A percentile compares a stretch with the other conserved stretches of the same genome.
Conservation (phyloP, 1,139 yeast species). For the Torulaspora globosa region DNA sequence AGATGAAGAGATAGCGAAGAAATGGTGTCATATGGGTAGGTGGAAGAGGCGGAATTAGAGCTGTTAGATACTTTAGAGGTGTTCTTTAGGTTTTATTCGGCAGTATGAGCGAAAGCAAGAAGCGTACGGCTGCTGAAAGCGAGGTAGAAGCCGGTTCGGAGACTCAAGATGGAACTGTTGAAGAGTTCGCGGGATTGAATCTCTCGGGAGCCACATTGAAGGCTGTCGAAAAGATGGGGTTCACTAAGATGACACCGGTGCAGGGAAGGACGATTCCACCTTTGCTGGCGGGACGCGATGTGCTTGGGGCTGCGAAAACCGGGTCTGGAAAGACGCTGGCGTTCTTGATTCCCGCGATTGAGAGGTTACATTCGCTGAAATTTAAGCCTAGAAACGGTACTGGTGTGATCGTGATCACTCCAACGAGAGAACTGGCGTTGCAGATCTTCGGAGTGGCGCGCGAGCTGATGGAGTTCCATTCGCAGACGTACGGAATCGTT, state of each 20-base stretch:
- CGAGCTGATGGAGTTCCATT: slow-evolving; percentile 79
- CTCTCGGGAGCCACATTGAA: slow-evolving; percentile 75
- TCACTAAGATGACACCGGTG: slow-evolving; percentile 83
- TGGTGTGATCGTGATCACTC: slow-evolving; percentile 81
- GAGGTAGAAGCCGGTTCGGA: slow-evolving; percentile 3
- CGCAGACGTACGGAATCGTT: slow-evolving; percentile 92
- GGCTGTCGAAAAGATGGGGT: slow-evolving; percentile 84
- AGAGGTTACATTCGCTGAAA: slow-evolving; percentile 77
- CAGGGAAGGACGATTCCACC: slow-evolving; percentile 96
- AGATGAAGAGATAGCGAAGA: slow-evolving; percentile 13
- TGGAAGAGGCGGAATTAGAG: background rate
- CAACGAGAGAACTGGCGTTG: slow-evolving; percentile 88
- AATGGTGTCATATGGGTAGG: background rate
- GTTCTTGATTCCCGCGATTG: slow-evolving; percentile 90
- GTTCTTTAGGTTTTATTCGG: background rate
- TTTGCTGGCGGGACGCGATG: slow-evolving; percentile 89
- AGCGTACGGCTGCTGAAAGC: slow-evolving; percentile 11
- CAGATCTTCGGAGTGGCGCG: slow-evolving; percentile 97
- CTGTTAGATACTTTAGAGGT: background rate
- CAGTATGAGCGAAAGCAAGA: slow-evolving; percentile 9
- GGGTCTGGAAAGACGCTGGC: slow-evolving; percentile 98
- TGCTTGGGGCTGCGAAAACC: slow-evolving; percentile 95
- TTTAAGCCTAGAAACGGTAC: slow-evolving; percentile 93
- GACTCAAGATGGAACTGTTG: slow-evolving; percentile 14
- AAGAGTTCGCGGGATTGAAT: slow-evolving; percentile 52